Conservation (phyloP, 345 rosid genomes). For the Salix caprea region DNA sequence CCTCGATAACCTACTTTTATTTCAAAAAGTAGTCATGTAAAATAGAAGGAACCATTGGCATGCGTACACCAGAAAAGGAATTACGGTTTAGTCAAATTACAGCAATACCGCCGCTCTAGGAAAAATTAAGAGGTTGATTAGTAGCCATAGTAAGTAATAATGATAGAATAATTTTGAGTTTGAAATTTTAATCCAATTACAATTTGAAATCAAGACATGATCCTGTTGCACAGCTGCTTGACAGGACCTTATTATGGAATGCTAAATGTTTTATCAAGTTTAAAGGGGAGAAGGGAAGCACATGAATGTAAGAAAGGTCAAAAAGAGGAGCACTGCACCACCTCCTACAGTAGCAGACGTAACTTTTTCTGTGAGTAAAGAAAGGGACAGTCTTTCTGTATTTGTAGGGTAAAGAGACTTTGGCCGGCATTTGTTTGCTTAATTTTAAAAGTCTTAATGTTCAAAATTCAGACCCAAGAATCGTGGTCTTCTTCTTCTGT, state of each 20-base stretch:
- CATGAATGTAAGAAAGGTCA: not conserved
- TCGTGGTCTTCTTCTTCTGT: constrained; percentile 26
- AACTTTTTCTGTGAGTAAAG: not conserved
- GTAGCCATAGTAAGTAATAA: not conserved
- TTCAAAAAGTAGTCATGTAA: not conserved
- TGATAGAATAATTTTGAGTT: not conserved
- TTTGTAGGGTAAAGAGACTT: too few relatives aligned
- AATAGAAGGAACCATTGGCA: not conserved
- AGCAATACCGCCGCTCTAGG: not conserved
- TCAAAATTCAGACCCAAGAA: constrained; percentile 14
- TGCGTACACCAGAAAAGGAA: too few relatives aligned
- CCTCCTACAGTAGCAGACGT: not conserved
- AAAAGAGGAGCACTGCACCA: not conserved
- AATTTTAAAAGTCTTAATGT: not conserved
- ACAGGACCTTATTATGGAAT: not conserved
- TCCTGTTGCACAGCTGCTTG: not conserved
- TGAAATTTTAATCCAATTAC: too few relatives aligned
- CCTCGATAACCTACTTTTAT: too few relatives aligned
- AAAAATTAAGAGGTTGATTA: not conserved
- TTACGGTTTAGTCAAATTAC: not conserved
- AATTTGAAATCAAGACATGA: not conserved
- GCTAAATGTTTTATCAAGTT: not conserved
- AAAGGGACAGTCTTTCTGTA: not conserved
- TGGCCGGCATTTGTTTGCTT: not conserved
- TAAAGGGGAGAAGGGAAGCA: not conserved